Conservation (phyloP, 345 rosid species). For the Sonneratia caseolaris region DNA sequence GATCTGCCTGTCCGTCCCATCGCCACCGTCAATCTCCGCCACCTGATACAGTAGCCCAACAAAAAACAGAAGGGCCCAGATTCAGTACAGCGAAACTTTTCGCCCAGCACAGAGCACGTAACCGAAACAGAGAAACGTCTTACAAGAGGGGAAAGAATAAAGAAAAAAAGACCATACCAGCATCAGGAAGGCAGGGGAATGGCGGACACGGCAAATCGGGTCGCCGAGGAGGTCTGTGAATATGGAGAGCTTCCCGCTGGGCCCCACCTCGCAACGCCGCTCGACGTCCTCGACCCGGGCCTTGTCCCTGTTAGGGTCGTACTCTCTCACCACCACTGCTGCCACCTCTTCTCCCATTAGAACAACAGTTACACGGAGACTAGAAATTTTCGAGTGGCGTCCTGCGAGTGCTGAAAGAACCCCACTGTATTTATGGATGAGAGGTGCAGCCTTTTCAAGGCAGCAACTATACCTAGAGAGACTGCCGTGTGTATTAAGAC, state of each 20-base stretch:
- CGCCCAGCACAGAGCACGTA: background rate
- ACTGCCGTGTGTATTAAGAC: background rate
- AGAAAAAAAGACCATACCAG: slow-evolving; percentile 30
- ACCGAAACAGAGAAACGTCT: background rate
- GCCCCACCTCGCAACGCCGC: slow-evolving; percentile 84
- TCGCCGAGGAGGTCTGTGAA: slow-evolving; percentile 96
- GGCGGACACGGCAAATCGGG: slow-evolving; percentile 98
- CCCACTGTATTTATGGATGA: too few relatives aligned
- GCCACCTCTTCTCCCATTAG: background rate
- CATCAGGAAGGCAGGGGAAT: slow-evolving; percentile 93
- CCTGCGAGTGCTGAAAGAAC: too few relatives aligned
- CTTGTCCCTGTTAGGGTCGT: slow-evolving; percentile 51
- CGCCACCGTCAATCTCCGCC: slow-evolving; percentile 54
- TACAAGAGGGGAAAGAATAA: background rate
- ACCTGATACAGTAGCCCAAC: slow-evolving; percentile 35
- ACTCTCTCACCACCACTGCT: slow-evolving; percentile 55
- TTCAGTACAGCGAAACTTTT: background rate
- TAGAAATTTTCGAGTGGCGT: too few relatives aligned
- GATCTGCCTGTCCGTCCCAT: slow-evolving; percentile 24
- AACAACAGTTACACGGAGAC: background rate
- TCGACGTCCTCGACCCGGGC: slow-evolving; percentile 62
- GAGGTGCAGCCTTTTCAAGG: background rate
- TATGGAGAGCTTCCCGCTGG: slow-evolving; percentile 63
- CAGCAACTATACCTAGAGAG: background rate
- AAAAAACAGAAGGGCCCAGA: background rate